Percentiles rank a stretch among this genome's conserved stretches.
Evolutionary conservation across 1,284 basidiomycete species (phyloP).

Genomic region (Pyrrhoderma noxium): DNA sequence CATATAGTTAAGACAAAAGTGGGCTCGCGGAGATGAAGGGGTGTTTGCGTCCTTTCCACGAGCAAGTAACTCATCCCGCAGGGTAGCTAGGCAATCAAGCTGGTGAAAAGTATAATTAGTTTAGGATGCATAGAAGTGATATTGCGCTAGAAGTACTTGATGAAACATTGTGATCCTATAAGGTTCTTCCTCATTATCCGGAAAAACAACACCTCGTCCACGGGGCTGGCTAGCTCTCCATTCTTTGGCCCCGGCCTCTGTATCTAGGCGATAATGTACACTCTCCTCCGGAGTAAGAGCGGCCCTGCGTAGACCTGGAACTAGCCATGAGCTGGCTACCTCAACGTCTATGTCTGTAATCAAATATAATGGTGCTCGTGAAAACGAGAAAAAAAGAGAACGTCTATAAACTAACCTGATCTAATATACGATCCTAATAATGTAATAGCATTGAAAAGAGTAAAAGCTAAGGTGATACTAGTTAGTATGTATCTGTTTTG

Average conservation of each 20-base stretch:
- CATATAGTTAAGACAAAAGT: slow-evolving; percentile 13
- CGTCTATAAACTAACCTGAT: too few relatives aligned
- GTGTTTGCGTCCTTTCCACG: neutral
- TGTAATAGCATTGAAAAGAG: too few relatives aligned
- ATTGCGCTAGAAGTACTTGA: neutral
- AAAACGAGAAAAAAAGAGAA: too few relatives aligned
- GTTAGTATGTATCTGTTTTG: too few relatives aligned
- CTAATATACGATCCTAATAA: too few relatives aligned
- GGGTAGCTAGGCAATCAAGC: slow-evolving; percentile 7
- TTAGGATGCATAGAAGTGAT: too few relatives aligned
- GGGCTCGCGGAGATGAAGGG: neutral
- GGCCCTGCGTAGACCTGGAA: slow-evolving; percentile 1
- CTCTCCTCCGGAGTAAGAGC: slow-evolving; percentile 15
- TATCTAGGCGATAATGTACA: slow-evolving; percentile 14
- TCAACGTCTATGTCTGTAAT: neutral
- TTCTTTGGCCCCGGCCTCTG: slow-evolving; percentile 1
- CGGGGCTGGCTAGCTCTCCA: slow-evolving; percentile 3
- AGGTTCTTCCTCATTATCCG: neutral
- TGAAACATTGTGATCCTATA: slow-evolving; percentile 11
- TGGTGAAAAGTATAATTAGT: too few relatives aligned
- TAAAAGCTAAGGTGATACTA: too few relatives aligned
- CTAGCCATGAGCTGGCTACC: neutral
- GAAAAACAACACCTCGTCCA: slow-evolving; percentile 5
- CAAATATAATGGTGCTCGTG: too few relatives aligned
- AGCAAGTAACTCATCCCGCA: neutral